phyloP scores from a whole-genome alignment of 129 eudicot species.

The Daucus carota region DH1_v3.0 NC_030386.2:36747501-36748000 shows the following conservation, averaged over 20 bases:
- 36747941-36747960: too few species aligned
- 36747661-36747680: neutral
- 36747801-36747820: too few species aligned
- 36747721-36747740: neutral
- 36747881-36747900: too few species aligned
- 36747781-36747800: neutral
- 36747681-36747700: neutral
- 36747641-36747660: neutral
- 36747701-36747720: neutral
- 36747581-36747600: neutral
- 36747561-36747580: conserved; percentile 8
- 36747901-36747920: too few species aligned
- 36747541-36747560: conserved; percentile 11
- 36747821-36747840: too few species aligned
- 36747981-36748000: too few species aligned
- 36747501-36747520: neutral
- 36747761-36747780: neutral
- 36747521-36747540: too few species aligned
- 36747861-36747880: too few species aligned
- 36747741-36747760: neutral
- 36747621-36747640: neutral
- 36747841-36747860: too few species aligned
- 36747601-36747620: neutral
- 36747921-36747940: too few species aligned
- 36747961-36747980: too few species aligned